These are phyloP conservation scores for Neonectria faginata DNA, from an alignment of 2,329 filamentous ascomycete species.

Conservation along the genomic window DNA sequence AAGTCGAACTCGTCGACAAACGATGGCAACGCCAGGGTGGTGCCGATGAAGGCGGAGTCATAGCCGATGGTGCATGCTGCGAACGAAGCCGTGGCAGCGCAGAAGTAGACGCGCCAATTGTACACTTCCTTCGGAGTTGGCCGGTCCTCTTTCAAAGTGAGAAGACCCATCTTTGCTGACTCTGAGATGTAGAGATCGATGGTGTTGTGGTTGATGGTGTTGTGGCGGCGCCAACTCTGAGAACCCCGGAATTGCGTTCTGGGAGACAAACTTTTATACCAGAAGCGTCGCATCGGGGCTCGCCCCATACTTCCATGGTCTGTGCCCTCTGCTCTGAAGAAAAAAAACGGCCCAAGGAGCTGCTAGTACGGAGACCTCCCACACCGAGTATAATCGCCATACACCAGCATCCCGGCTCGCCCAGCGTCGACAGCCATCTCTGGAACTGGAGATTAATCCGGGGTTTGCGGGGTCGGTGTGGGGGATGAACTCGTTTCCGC, in stretches of 20 bases:
- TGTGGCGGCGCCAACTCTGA: neutral
- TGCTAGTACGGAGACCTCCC: neutral
- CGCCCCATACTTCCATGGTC: conserved; percentile 20
- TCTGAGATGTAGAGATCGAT: conserved; percentile 21
- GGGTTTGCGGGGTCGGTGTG: conserved; percentile 47
- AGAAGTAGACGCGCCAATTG: conserved; percentile 70
- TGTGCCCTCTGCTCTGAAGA: neutral
- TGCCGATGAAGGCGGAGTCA: conserved; percentile 83
- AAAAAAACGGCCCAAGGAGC: neutral
- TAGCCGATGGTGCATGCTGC: conserved; percentile 69
- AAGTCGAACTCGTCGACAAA: conserved; percentile 78
- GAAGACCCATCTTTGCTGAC: conserved; percentile 54
- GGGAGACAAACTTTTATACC: conserved; percentile 32
- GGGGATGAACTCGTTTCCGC: conserved; percentile 47
- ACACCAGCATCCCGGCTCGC: neutral
- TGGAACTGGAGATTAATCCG: conserved; percentile 39
- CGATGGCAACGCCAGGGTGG: conserved; percentile 76
- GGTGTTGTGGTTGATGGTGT: conserved; percentile 1
- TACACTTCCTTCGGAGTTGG: conserved; percentile 69
- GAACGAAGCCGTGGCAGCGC: conserved; percentile 66
- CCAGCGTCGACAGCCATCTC: conserved; percentile 23
- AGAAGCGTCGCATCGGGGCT: conserved; percentile 16
- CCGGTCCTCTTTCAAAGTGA: conserved; percentile 66
- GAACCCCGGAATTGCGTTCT: neutral
- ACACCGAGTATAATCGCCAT: conserved; percentile 3